phyloP scores from a whole-genome alignment of 2,329 filamentous ascomycete genomes.

The Fonsecaea nubica region DNA sequence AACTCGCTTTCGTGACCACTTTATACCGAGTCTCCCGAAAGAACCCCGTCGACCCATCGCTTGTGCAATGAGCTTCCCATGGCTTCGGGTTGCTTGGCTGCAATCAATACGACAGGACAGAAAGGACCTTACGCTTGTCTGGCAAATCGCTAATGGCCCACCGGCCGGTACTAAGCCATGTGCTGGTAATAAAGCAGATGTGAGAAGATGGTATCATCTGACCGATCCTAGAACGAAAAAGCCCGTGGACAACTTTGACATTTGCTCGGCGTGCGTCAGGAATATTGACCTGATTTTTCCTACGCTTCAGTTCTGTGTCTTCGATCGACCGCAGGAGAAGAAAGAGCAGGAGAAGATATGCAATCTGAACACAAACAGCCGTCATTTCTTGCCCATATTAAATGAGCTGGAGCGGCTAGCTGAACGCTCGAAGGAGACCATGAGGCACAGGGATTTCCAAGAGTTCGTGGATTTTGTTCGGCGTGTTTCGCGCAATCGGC shows the following conservation, averaged over 20 bases:
- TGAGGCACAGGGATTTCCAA: conserved; percentile 59
- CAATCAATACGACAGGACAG: conserved; percentile 74
- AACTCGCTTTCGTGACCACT: conserved; percentile 71
- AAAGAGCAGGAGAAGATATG: conserved; percentile 65
- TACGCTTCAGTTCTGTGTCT: conserved; percentile 57
- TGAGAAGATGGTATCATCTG: conserved; percentile 77
- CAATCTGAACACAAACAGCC: conserved; percentile 69
- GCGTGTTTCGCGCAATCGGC: conserved; percentile 62
- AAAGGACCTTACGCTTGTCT: conserved; percentile 71
- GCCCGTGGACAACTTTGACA: conserved; percentile 72
- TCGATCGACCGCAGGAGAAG: conserved; percentile 44
- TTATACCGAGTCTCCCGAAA: conserved; percentile 67
- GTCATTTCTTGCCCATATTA: conserved; percentile 63
- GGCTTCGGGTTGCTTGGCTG: conserved; percentile 85
- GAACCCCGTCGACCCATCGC: conserved; percentile 64
- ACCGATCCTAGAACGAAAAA: conserved; percentile 69
- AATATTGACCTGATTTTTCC: conserved; percentile 77
- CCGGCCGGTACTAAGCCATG: conserved; percentile 63
- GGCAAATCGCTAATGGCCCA: conserved; percentile 68
- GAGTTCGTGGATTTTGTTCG: conserved; percentile 70
- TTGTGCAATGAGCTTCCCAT: conserved; percentile 82
- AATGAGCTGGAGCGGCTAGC: conserved; percentile 63
- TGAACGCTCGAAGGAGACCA: conserved; percentile 47
- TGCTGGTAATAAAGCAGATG: conserved; percentile 61
- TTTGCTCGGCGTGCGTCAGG: conserved; percentile 76